Base-by-base conservation (phyloP, 2,329 filamentous ascomycete genomes). In the Hawksworthiomyces lignivorus region DNA sequence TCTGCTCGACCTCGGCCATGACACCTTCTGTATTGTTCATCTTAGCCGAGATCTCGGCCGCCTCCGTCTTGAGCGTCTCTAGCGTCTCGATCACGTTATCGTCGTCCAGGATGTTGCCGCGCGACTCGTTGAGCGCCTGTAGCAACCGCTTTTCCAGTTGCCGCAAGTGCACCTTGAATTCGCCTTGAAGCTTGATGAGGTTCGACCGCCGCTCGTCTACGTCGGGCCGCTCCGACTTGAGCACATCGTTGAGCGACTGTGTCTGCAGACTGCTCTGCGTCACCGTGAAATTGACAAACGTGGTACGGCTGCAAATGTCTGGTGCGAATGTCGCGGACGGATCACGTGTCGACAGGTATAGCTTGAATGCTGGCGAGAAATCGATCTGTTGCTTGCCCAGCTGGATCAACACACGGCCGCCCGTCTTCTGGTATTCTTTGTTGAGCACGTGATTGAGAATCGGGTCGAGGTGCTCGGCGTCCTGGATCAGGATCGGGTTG, bases 261-360 rank as follows among this genome's bases (percentile, higher is more conserved):
- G 92, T 97, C 67, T 95, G 92, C 57, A 98, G 73, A 72, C 90
- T 97, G 75, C 92, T 96, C 67, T 97, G 90, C 5, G 92, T 98
- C 49, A 98, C 90, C 1, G 94, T 97, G 55, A 98, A 98, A 67
- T 98, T 98, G 74, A 98, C 92, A 64, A 98, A 95, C 0, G 94
- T 98, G 7, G 92, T 97, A 56, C 94, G 80, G 71, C 88, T 95
- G 78, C 94, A 98, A 50, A 98, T 87, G 58, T 98, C 92, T 1
- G 92, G 94, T 7, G 92, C 81, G 61, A 98, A 98, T 7, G 83
- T 87, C 20, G 92, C 77, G 31, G 94, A 98, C 1, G 94, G 94
- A 67, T 98, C 92, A 55, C 90, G 77, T 2, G 94, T 98, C 1
- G 90, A 96, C 29, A 98, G 70, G 61, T 94, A 98, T 24, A 98